Percentiles rank a stretch among this genome's conserved stretches.
Conservation (phyloP, 192 early-diverging fungal genomes). For the Podila horticola region DNA sequence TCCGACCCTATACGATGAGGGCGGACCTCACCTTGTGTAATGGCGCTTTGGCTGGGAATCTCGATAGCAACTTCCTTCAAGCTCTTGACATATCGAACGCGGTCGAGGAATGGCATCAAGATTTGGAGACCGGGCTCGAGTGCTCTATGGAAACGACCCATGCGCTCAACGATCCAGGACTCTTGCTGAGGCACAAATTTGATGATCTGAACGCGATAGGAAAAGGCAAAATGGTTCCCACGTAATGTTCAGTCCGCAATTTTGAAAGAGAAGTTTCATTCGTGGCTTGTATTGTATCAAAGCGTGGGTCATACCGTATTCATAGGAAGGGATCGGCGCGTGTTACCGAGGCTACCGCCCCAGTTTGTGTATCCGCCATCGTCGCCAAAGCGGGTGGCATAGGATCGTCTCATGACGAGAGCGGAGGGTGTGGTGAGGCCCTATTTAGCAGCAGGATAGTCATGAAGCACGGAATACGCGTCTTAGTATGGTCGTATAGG, state of each 20-base stretch:
- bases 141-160: slow-evolving; percentile 88
- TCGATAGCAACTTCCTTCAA: slow-evolving; percentile 96
- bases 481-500: neutral
- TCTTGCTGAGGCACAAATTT: slow-evolving; percentile 99
- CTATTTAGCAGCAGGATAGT: neutral
- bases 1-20: no score
- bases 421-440: slow-evolving; percentile 24
- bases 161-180: slow-evolving; percentile 97
- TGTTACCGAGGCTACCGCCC: slow-evolving; percentile 35
- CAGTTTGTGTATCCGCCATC: slow-evolving; percentile 26
- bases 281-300: neutral
- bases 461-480: neutral
- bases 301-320: slow-evolving; percentile 54
- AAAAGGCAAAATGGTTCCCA: neutral
- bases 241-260: no score
- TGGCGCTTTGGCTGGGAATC: slow-evolving; percentile 89
- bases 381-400: slow-evolving; percentile 49
- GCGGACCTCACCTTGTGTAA: slow-evolving; percentile 77
- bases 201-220: slow-evolving; percentile 60
- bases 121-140: slow-evolving; percentile 93
- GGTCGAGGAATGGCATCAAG: slow-evolving; percentile 88
- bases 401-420: slow-evolving; percentile 23
- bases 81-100: slow-evolving; percentile 91
- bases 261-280: no score
- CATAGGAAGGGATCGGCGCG: slow-evolving; percentile 55